Evolutionary conservation across 164 flowering plant genomes (phyloP).

Genomic region (Vitis labrusca): DNA sequence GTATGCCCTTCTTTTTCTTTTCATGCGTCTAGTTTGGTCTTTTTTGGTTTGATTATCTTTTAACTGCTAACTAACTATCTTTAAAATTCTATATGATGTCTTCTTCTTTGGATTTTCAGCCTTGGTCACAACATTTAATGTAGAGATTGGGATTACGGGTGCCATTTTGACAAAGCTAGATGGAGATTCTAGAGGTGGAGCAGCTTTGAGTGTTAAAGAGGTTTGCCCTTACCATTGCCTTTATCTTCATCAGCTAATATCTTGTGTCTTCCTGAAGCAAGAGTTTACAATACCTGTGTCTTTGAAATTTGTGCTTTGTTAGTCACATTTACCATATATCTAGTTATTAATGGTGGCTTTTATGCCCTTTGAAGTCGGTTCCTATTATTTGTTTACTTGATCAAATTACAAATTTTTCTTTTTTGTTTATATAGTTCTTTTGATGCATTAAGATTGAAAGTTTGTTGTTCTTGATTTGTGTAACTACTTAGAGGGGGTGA

Average conservation of each 20-base stretch:
- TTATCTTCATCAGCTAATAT: neutral
- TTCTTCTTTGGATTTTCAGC: constrained; percentile 45
- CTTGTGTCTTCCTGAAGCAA: neutral
- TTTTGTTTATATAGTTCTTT: neutral
- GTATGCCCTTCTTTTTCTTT: neutral
- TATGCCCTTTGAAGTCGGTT: neutral
- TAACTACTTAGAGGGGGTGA: no score
- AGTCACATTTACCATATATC: neutral
- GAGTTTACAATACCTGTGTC: no score
- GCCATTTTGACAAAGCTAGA: constrained; percentile 96
- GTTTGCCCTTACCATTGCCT: constrained; percentile 28
- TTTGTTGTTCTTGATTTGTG: no score
- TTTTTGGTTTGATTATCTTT: neutral
- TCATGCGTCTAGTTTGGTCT: neutral
- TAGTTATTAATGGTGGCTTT: neutral
- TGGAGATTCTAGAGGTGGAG: constrained; percentile 99
- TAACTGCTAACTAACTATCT: neutral
- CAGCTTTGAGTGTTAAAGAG: constrained; percentile 98
- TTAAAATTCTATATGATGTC: neutral
- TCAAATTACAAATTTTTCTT: neutral
- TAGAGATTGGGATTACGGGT: constrained; percentile 97
- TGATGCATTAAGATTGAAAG: neutral
- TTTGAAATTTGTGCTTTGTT: neutral
- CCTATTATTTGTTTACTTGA: neutral
- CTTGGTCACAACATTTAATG: constrained; percentile 87